Conservation (phyloP, 164 flowering plant genomes). For the Euptelea pleiosperma region DNA sequence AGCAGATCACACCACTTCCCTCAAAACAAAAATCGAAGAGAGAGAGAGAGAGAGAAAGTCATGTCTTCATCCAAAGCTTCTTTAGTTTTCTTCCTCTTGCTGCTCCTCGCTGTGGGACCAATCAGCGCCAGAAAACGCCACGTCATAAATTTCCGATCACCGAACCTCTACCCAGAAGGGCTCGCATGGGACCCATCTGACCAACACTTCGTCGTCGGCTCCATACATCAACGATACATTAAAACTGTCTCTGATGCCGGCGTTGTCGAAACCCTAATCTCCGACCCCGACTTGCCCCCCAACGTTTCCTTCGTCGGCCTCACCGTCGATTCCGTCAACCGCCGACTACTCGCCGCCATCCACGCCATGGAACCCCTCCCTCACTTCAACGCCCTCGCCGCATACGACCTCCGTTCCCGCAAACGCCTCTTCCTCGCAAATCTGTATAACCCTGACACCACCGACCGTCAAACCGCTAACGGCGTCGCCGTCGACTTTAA, state of each 20-base stretch:
- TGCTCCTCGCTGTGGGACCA: constrained; percentile 16
- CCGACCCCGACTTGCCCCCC: constrained; percentile 54
- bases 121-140: constrained; percentile 33
- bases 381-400: constrained; percentile 60
- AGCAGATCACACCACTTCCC: too few relatives aligned
- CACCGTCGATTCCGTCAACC: constrained; percentile 44
- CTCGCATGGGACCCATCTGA: constrained; percentile 53
- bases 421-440: constrained; percentile 53
- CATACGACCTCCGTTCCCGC: constrained; percentile 65
- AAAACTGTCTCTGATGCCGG: constrained; percentile 71
- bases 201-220: constrained; percentile 65
- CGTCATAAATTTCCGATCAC: constrained; percentile 54
- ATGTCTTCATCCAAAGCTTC: neutral
- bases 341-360: constrained; percentile 68
- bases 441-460: constrained; percentile 23
- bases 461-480: constrained; percentile 48
- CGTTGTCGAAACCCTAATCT: constrained; percentile 42
- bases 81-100: constrained; percentile 6
- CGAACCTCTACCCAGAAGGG: constrained; percentile 63
- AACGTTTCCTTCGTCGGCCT: constrained; percentile 53
- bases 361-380: constrained; percentile 42
- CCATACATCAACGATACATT: constrained; percentile 44
- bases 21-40: neutral
- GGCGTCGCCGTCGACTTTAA: constrained; percentile 58
- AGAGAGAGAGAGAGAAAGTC: too few relatives aligned